Conservation (phyloP, 2,329 filamentous ascomycete genomes). For the Thelonectria rubi region DNA sequence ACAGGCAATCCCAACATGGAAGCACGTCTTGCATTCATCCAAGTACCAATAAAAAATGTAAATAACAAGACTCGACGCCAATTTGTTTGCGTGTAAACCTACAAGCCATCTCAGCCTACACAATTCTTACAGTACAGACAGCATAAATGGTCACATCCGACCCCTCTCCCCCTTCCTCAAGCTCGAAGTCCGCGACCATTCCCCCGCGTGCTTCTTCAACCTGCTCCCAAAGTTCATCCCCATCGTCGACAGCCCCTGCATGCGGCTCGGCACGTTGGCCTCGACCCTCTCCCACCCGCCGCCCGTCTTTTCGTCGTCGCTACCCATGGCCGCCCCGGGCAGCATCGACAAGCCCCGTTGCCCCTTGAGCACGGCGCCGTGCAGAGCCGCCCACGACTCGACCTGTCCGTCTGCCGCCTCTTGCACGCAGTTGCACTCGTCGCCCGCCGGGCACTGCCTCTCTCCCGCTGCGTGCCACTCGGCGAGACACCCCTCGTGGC, state of each 20-base stretch:
- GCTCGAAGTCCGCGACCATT: conserved; percentile 57
- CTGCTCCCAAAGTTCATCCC: conserved; percentile 59
- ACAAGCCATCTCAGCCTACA: no score
- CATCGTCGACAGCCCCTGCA: conserved; percentile 47
- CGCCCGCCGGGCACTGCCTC: conserved; percentile 67
- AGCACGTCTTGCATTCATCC: no score
- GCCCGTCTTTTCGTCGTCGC: conserved; percentile 42
- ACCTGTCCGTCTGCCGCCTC: conserved; percentile 66
- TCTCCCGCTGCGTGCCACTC: conserved; percentile 68
- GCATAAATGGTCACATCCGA: conserved; percentile 20
- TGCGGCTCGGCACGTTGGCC: conserved; percentile 35
- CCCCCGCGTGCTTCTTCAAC: conserved; percentile 58
- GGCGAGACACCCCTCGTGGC: conserved; percentile 66
- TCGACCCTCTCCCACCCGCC: conserved; percentile 44
- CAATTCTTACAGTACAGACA: conserved; percentile 8
- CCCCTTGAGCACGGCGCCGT: conserved; percentile 50
- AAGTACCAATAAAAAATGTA: no score
- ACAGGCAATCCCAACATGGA: no score
- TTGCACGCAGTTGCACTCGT: conserved; percentile 69
- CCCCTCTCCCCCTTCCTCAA: conserved; percentile 47
- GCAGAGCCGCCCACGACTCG: conserved; percentile 66
- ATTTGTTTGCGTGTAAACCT: no score
- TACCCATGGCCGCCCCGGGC: conserved; percentile 43
- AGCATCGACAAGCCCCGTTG: conserved; percentile 39
- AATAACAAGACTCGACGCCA: no score